These are phyloP conservation scores for Anthoceros angustus DNA, from an alignment of 225 moss, liverwort and hornwort genomes.

Conservation along the genomic window DNA sequence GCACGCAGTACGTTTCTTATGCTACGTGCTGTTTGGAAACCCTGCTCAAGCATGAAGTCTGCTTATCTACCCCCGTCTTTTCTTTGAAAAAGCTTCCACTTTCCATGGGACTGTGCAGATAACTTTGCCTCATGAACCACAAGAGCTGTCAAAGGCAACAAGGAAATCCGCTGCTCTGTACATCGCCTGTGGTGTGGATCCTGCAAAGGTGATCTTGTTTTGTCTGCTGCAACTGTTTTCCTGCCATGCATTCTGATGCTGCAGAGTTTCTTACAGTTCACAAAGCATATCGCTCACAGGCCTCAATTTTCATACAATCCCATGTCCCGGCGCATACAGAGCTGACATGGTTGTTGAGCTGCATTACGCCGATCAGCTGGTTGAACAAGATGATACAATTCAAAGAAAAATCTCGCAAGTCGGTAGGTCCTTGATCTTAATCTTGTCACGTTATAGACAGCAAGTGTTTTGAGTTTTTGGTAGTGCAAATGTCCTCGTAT, in stretches of 20 bases:
- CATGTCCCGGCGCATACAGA: constrained; percentile 91
- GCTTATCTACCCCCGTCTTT: background rate
- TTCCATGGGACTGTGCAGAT: constrained; percentile 21
- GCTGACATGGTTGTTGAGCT: constrained; percentile 86
- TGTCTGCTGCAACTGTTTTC: background rate
- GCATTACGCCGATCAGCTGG: constrained; percentile 96
- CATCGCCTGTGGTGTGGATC: constrained; percentile 88
- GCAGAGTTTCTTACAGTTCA: background rate
- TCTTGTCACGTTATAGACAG: background rate
- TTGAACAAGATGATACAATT: constrained; percentile 99
- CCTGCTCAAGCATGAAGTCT: background rate
- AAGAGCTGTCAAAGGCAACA: constrained; percentile 64
- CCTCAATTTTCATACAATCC: constrained; percentile 90
- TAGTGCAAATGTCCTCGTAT: no score
- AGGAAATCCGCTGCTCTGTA: constrained; percentile 77
- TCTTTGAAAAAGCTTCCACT: background rate
- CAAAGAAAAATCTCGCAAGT: constrained; percentile 84
- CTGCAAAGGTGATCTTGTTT: constrained; percentile 39
- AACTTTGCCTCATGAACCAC: constrained; percentile 75
- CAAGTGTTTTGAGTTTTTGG: no score
- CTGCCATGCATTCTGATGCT: background rate
- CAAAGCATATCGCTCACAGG: constrained; percentile 19
- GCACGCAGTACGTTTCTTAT: constrained; percentile 52
- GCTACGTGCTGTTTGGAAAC: background rate
- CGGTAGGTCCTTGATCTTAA: constrained; percentile 29